These are phyloP conservation scores for Bauhinia variegata DNA, from an alignment of 306 rosid genomes.

Conservation along the genomic window DNA sequence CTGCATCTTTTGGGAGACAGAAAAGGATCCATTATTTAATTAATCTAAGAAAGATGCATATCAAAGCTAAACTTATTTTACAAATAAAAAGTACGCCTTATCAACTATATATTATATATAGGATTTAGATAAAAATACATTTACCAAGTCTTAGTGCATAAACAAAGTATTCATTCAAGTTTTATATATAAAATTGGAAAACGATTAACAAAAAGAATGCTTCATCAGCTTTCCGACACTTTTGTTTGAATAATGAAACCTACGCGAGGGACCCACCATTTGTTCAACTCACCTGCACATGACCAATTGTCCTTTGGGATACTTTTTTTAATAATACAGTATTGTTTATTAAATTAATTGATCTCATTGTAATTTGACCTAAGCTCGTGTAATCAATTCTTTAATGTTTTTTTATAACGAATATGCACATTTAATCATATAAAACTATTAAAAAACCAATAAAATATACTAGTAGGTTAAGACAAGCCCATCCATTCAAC, in stretches of 20 bases:
- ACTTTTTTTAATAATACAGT: background rate
- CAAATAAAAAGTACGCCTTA: slow-evolving; percentile 39
- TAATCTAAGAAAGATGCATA: slow-evolving; percentile 35
- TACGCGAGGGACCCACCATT: slow-evolving; percentile 47
- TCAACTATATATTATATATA: slow-evolving; percentile 18
- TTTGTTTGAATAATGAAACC: slow-evolving; percentile 38
- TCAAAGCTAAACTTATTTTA: slow-evolving; percentile 39
- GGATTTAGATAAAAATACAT: slow-evolving; percentile 16
- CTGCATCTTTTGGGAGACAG: slow-evolving; percentile 33
- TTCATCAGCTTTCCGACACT: slow-evolving; percentile 40
- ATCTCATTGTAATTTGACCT: slow-evolving; percentile 38
- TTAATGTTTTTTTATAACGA: slow-evolving; percentile 27
- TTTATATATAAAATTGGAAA: slow-evolving; percentile 32
- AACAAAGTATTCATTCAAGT: slow-evolving; percentile 34
- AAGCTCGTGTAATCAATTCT: slow-evolving; percentile 15
- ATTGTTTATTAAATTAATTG: slow-evolving; percentile 33
- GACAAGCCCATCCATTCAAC: slow-evolving; percentile 32
- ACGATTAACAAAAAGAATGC: slow-evolving; percentile 34
- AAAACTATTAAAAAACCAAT: too few relatives aligned
- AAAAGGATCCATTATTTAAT: slow-evolving; percentile 44
- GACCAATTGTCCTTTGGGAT: slow-evolving; percentile 24
- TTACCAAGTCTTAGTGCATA: background rate
- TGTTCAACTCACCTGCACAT: slow-evolving; percentile 53
- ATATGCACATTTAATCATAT: slow-evolving; percentile 18
- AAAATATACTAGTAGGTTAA: slow-evolving; percentile 29